Evolutionary conservation across 495 filamentous ascomycete species (phyloP).

Genomic region (Margaritispora aquatica): DNA sequence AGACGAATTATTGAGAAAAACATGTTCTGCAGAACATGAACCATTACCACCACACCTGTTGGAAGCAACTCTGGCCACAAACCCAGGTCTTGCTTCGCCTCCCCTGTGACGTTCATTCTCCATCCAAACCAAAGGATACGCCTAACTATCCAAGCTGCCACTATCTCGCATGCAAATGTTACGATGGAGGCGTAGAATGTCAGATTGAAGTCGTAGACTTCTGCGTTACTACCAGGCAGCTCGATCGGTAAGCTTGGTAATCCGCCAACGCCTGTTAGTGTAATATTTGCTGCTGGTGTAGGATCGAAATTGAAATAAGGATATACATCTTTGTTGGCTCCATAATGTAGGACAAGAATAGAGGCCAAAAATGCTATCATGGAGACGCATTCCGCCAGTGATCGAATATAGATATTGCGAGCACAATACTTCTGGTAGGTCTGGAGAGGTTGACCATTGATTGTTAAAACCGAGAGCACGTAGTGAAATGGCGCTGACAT

Average conservation of each 20-base stretch:
- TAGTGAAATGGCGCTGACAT: constrained; percentile 53
- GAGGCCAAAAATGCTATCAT: constrained; percentile 60
- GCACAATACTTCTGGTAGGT: constrained; percentile 55
- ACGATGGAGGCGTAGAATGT: constrained; percentile 53
- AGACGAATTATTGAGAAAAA: constrained; percentile 56
- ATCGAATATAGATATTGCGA: constrained; percentile 55
- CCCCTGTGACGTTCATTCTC: constrained; percentile 48
- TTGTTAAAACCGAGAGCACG: constrained; percentile 35
- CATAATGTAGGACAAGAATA: constrained; percentile 55
- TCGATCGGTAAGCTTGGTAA: not conserved
- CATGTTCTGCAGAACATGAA: constrained; percentile 64
- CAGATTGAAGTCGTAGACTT: constrained; percentile 47
- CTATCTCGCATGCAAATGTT: constrained; percentile 57
- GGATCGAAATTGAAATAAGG: constrained; percentile 51
- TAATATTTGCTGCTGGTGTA: constrained; percentile 15
- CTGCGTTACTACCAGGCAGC: constrained; percentile 22
- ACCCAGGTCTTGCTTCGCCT: constrained; percentile 51
- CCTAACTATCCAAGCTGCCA: constrained; percentile 48
- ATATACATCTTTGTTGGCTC: constrained; percentile 53
- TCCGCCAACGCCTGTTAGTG: not conserved
- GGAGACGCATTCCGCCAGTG: constrained; percentile 54
- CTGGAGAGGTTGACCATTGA: constrained; percentile 47
- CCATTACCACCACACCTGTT: constrained; percentile 51
- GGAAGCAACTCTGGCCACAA: constrained; percentile 57
- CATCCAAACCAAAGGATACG: constrained; percentile 46